Percentiles rank a stretch among this genome's conserved stretches.
These are phyloP conservation scores for Leccinum variabile DNA, from an alignment of 1,284 basidiomycete species.

Conservation along the genomic window DNA sequence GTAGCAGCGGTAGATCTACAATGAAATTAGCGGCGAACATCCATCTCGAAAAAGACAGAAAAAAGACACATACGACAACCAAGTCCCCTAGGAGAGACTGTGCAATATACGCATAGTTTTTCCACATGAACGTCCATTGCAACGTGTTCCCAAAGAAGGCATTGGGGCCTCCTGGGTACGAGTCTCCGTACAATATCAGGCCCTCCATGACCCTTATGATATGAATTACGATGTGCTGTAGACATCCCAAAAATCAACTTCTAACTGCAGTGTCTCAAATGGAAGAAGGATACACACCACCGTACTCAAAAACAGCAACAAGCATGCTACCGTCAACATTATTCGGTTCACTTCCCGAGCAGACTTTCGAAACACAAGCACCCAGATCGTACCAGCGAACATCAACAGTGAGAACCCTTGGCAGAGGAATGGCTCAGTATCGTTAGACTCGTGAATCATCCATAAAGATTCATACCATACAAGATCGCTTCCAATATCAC, in stretches of 20 bases:
- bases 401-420: conserved; percentile 24
- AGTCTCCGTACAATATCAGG: not conserved
- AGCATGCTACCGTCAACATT: conserved; percentile 17
- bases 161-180: not conserved
- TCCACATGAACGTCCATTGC: conserved; percentile 1
- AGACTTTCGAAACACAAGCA: conserved; percentile 4
- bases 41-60: not conserved
- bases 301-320: conserved; percentile 21
- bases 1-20: not conserved
- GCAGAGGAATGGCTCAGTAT: not conserved
- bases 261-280: not conserved
- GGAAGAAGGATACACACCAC: conserved; percentile 7
- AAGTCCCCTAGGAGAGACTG: not conserved
- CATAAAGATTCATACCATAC: conserved; percentile 18
- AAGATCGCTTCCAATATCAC: conserved; percentile 22
- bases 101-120: not conserved
- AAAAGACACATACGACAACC: not conserved
- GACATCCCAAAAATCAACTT: not conserved
- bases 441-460: not conserved
- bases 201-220: conserved; percentile 1
- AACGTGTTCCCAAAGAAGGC: not conserved
- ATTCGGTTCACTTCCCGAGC: conserved; percentile 10
- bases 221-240: conserved; percentile 1
- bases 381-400: conserved; percentile 24
- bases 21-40: not conserved